These are phyloP conservation scores for Ustilago hordei DNA, from an alignment of 1,284 basidiomycete genomes.

Conservation along the genomic window DNA sequence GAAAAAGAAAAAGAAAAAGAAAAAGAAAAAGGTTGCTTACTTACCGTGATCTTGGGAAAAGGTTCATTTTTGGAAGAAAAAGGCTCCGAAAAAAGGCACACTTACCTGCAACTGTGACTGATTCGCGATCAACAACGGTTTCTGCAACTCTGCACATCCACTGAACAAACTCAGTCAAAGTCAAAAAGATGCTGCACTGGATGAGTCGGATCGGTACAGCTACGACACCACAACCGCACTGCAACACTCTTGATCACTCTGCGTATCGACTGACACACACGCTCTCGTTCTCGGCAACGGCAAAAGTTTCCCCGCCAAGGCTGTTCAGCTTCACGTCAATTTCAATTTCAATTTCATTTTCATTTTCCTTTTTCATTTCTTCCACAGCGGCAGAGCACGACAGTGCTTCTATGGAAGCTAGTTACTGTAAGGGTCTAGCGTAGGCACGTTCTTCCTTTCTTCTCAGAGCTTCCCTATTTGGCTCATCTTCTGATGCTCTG, in stretches of 20 bases:
- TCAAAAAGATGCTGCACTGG: too few species aligned
- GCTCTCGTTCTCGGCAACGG: slow-evolving; percentile 4
- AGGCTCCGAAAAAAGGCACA: neutral
- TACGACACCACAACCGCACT: neutral
- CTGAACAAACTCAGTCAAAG: neutral
- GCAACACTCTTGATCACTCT: neutral
- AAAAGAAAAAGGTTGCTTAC: neutral
- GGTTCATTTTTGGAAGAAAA: neutral
- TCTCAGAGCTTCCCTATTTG: neutral
- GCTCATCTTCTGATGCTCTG: neutral
- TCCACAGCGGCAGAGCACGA: neutral
- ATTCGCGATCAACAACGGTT: neutral
- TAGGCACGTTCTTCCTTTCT: slow-evolving; percentile 4
- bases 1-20: neutral
- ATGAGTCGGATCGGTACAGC: neutral
- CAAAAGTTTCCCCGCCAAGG: neutral
- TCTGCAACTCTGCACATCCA: neutral
- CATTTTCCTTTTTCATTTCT: neutral
- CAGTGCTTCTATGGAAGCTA: neutral
- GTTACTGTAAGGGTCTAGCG: neutral
- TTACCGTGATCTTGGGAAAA: neutral
- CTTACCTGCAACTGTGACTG: neutral
- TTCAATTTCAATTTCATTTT: too few species aligned
- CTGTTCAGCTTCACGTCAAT: neutral
- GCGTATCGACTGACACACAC: neutral